Percentiles rank a stretch among this genome's conserved stretches.
Evolutionary conservation across 148 eudicot genomes (phyloP).

Genomic region (Gaultheria prostrata): DNA sequence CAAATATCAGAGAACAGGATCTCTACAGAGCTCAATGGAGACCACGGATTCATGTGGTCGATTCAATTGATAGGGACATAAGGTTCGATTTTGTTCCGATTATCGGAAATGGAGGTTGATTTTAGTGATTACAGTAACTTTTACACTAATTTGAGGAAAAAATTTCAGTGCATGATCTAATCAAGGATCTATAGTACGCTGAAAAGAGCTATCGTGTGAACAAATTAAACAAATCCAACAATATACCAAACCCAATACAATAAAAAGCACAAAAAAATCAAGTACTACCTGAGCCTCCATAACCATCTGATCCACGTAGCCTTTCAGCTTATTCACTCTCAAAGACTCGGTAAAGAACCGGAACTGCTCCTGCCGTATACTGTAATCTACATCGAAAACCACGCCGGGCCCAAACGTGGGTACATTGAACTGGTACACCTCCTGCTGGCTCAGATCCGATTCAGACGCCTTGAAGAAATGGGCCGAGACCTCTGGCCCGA

Average conservation of each 20-base stretch:
- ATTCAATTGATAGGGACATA: too few relatives aligned
- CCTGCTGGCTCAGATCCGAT: slow-evolving; percentile 95
- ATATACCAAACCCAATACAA: neutral
- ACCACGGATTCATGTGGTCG: too few relatives aligned
- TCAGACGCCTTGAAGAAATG: slow-evolving; percentile 96
- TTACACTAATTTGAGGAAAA: neutral
- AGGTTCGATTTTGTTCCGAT: too few relatives aligned
- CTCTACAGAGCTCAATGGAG: too few relatives aligned
- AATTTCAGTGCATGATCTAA: neutral
- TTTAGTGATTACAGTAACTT: neutral
- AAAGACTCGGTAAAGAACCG: slow-evolving; percentile 94
- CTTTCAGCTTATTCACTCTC: slow-evolving; percentile 69
- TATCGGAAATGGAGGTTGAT: too few relatives aligned
- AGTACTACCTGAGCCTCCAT: slow-evolving; percentile 70
- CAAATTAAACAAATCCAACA: too few relatives aligned
- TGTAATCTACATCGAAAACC: slow-evolving; percentile 89
- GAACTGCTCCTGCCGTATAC: slow-evolving; percentile 87
- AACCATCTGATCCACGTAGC: slow-evolving; percentile 93
- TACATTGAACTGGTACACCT: slow-evolving; percentile 90
- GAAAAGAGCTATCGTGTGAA: neutral
- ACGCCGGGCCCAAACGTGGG: slow-evolving; percentile 99
- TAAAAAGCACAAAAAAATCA: neutral
- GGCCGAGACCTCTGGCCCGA: slow-evolving; percentile 93
- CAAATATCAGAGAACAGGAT: too few relatives aligned
- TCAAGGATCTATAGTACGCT: neutral